Base-by-base conservation (phyloP, 129 eudicot species). In the Artemisia argyi region DNA sequence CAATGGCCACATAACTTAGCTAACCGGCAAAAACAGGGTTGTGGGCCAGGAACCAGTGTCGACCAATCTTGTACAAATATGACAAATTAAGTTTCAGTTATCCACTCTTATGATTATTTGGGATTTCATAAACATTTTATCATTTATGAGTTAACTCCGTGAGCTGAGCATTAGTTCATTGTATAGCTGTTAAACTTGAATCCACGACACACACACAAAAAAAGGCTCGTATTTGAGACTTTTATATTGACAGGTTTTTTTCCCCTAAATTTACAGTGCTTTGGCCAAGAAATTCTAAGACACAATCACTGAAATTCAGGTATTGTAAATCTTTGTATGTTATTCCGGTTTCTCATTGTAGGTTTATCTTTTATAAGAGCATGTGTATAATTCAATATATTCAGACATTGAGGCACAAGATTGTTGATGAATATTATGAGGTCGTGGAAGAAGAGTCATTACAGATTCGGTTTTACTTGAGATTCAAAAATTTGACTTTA, bases 371-470 rank as follows among this genome's bases (percentile, higher is more conserved):
- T 26, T 30, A 59, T 49, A 5, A 47, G 1, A 12, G 59, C 2
- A 11, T 11, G 42, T 50, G 26, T 47, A 18, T 51, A 18, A 24
- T 66, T 76, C 18, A 49, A 56, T 20, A 4, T 20, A 11, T 58
- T 58, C 90, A 94, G 96, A 81, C 87, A 20, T 78, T 94, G 82
- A 82, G 98, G 47, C 96, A 85, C 66, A 90, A 81, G 82, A 86
- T 94, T n/a, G 97, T 90, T 58, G 91, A 94, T 47, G 98, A 94
- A 81, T 94, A 94, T 53, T 96, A 96, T 22, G 98, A 94, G 82
- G 97, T 90, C 9, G 98, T 94, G 20, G 98, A 94, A 85, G 98
- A 73, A 82, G 98, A 73, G 98, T 94, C 44, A 80, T 87, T 44
- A 94, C 98, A 87, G 98, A 97, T 93, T 54, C 48, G 64, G 3